Evolutionary conservation across 768 basidiomycete genomes (phyloP), one percentile per base, ranked within the genome.

Genomic region (Nidularia pulvinata): DNA sequence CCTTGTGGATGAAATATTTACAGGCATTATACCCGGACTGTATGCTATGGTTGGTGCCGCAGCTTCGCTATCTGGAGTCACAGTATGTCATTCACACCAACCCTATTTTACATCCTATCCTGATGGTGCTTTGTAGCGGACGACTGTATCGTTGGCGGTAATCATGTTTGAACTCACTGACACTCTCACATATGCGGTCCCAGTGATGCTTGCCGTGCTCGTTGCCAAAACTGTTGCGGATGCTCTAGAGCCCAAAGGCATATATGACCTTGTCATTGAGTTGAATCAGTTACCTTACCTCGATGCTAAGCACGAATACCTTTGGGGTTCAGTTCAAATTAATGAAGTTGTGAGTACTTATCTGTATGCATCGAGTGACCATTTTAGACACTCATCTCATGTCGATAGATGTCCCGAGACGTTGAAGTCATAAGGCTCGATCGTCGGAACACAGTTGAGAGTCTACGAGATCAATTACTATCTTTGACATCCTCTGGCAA

Each of bases 21-120:
- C 53, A 81, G 80, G 79, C 57, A 77, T 98, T 49, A 75, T 95
- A 11, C 95, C 95, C 7, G 96, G 96, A 3, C 71, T 95, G 35
- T 96, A 96, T 70, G 93, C 93, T 4, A 95, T 97, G 92, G 91
- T 94, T 25, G 97, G 97, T 33, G 97, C 97, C 1, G 96, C 95
- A 1, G 94, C 95, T 0, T 79, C 94, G 0, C 76, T 99, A 46
- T 95, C 95, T 32, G 96, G 97, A n/a, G 95, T 98, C 13, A 98
- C 96, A 50, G 87, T 93, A 54, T 71, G 86, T 60, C 48, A 30
- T 30, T 30, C 25, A 19, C 37, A 30, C 45, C 30, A 34, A 32
- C 37, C 7, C 6, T 13, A 25, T 49, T 10, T 43, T 46, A 30
- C 19, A 22, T 6, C 9, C 7, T 33, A 37, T 33, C 25, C 46